Evolutionary conservation across 371 early-diverging fungal genomes (phyloP).

Genomic region (Haplosporangium sp.): DNA sequence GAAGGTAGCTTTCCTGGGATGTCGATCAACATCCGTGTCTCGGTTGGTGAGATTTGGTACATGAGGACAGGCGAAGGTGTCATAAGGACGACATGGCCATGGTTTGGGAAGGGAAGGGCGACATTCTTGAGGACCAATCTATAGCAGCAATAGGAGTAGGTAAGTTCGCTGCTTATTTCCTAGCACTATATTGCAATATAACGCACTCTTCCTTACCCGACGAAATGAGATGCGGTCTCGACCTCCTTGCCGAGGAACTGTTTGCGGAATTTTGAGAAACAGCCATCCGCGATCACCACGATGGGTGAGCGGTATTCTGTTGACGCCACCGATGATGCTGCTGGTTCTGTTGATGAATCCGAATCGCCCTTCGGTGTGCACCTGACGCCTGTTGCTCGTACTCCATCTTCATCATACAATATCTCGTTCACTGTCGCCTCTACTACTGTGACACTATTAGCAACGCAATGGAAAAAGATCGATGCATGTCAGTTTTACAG

Average conservation of each 20-base stretch:
- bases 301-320: constrained; percentile 65
- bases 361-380: constrained; percentile 28
- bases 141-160: not conserved
- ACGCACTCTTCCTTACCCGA: constrained; percentile 65
- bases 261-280: constrained; percentile 93
- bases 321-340: not conserved
- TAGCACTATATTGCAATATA: not conserved
- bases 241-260: constrained; percentile 66
- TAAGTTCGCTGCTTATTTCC: not conserved
- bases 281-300: constrained; percentile 94
- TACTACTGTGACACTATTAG: constrained; percentile 73
- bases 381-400: constrained; percentile 65
- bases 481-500: too few species aligned
- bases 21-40: constrained; percentile 92
- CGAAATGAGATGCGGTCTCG: constrained; percentile 76
- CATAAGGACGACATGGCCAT: constrained; percentile 91
- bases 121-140: constrained; percentile 73
- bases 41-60: constrained; percentile 90
- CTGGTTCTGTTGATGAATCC: not conserved
- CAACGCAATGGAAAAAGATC: not conserved
- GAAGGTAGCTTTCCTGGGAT: constrained; percentile 88
- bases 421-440: constrained; percentile 79
- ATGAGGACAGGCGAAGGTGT: constrained; percentile 88
- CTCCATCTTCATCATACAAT: constrained; percentile 57
- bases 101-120: constrained; percentile 81